Percentiles rank a stretch among this genome's conserved stretches.
Evolutionary conservation across 192 early-diverging fungal species (phyloP).

Genomic region (Entrophospora sp.): DNA sequence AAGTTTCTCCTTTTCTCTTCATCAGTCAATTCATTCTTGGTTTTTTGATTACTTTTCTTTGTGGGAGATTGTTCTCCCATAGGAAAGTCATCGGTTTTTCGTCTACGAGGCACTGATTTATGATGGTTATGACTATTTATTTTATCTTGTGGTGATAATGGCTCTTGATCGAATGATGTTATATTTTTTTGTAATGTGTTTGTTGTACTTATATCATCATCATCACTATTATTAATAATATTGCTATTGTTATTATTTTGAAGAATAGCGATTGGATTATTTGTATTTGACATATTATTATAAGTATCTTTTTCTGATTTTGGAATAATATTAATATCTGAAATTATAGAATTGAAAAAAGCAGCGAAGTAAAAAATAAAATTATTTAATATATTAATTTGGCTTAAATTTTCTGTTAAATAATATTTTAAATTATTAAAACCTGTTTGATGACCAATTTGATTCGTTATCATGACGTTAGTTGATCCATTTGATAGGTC

Average conservation of each 20-base stretch:
- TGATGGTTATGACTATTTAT: neutral
- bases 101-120: conserved; percentile 21
- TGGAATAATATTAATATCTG: conserved; percentile 8
- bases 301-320: conserved; percentile 16
- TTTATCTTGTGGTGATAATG: neutral
- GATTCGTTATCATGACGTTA: neutral
- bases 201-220: neutral
- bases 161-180: conserved; percentile 12
- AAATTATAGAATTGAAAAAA: neutral
- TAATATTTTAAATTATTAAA: too few relatives aligned
- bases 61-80: conserved; percentile 18
- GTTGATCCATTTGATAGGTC: neutral
- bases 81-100: conserved; percentile 23
- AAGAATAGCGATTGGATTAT: too few relatives aligned
- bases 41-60: conserved; percentile 23
- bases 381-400: neutral
- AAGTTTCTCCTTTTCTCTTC: conserved; percentile 74
- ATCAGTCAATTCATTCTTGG: conserved; percentile 36
- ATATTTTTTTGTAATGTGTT: neutral
- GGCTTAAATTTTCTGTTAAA: too few relatives aligned
- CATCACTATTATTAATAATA: conserved; percentile 5
- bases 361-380: too few relatives aligned
- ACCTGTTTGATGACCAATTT: neutral
- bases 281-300: neutral
- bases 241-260: too few relatives aligned